Evolutionary conservation across 2,329 filamentous ascomycete genomes (phyloP), one percentile per base, ranked within the genome.

Genomic region (Trichoderma sp.): DNA sequence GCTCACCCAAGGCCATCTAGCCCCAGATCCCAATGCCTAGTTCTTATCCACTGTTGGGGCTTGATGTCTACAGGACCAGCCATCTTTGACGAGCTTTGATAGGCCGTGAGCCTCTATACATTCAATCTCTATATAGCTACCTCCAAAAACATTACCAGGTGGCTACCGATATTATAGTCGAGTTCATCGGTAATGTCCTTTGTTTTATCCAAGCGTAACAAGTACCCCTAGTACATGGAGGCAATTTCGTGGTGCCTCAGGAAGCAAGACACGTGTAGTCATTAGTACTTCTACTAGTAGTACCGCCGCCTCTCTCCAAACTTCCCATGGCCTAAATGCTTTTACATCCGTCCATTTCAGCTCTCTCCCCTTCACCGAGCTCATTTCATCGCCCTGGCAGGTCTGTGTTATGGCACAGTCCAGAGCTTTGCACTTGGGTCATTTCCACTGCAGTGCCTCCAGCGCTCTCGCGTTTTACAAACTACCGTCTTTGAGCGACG

Each of bases 381-480:
- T 34, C 18, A 16, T 2, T 34, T 21, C 54, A 32, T 32, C 54
- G 8, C 28, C 54, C 8, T 8, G 3, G 18, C 8, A 5, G 16
- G 16, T 8, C 14, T 13, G 34, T 26, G n/a, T 18, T 24, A 21
- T 43, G 56, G 56, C 14, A 10, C n/a, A 5, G 46, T 2, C 46
- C 46, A 49, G 21, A 14, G n/a, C 46, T 24, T 24, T 59, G 56
- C 28, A 16, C 59, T 43, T 51, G 37, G 59, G 59, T 26, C 26
- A 58, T 55, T 56, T 32, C 39, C 58, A 21, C 58, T 26, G 46
- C 49, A 24, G 34, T 61, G 58, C 66, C 49, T 49, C 66, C 46
- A 49, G 46, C n/a, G 11, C 46, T 37, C 32, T 68, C 54, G 24
- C 34, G 66, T 60, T 30, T 68, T 32, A 56, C 54, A 49, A 61